Evolutionary conservation across 345 rosid genomes (phyloP), one percentile per base, ranked within the genome.

Genomic region (Lepidium aucheri): DNA sequence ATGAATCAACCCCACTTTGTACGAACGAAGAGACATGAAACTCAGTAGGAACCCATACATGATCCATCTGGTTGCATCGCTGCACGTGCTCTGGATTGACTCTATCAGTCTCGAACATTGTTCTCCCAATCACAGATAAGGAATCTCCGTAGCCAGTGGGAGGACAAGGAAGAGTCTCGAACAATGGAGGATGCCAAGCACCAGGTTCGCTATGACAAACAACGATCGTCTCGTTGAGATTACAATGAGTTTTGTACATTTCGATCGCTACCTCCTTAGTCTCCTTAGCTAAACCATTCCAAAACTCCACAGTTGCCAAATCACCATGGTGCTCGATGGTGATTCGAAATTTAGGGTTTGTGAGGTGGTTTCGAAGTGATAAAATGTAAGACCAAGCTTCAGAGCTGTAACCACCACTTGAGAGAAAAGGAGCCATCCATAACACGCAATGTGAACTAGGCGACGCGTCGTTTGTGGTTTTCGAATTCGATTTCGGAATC

Each of bases 121-220:
- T 91, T 75, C 98, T 81, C 22, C 98, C 92, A 32, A 91, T 77
- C 24, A 89, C 84, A 51, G 63, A 73, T 74, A 60, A 45, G 65
- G 75, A 83, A 45, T 72, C 71, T 8, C 41, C 74, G 60, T 86
- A 88, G 36, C 86, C 96, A 24, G 70, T 54, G 2, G 89, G 96
- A 13, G 95, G 95, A 69, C 96, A 91, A 57, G 92, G 95, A 46
- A 77, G 68, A 1, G 95, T 91, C 59, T 91, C 68, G 46, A 86
- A 91, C 79, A 91, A 71, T 8, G 96, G 91, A 0, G 98, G 96
- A 56, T 86, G 69, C 96, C 98, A 89, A 69, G 95, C 98, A 47
- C 98, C 92, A 35, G 96, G 98, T 78, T 89, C 96, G 56, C 98
- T 91, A 54, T 89, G 96, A 68, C 98, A 91, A 15, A 91, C 70